Evolutionary conservation across 2,329 filamentous ascomycete genomes (phyloP), one percentile per base, ranked within the genome.

Genomic region (Trichophaea hybrida): DNA sequence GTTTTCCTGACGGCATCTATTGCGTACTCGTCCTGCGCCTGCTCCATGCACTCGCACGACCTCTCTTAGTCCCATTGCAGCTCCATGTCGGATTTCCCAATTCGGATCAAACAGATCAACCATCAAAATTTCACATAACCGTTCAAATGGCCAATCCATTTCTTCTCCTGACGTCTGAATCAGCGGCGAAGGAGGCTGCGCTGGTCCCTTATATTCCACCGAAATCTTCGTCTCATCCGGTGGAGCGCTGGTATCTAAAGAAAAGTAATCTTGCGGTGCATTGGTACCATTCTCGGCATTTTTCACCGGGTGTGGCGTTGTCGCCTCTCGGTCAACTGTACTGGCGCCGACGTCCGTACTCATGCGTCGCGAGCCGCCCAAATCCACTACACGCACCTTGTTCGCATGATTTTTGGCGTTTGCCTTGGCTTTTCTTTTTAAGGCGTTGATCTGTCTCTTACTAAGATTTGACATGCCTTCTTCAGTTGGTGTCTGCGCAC

Each of bases 21-120:
- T 84, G 62, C 78, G 81, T 59, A 82, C 71, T 56, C 91, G 83
- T 40, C 93, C 94, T 59, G 93, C 91, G 59, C 91, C 93, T 55
- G 77, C 81, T 48, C 93, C 93, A 69, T 98, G 93, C n/a, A 89
- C 86, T 63, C 91, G 83, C 55, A 96, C 78, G 15, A 98, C 82
- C 72, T 98, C 93, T 69, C 93, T 82, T 40, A 98, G 76, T 8
- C 88, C 93, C 84, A 98, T 93, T 12, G 93, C 90, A 59, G 94
- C 93, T 68, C 93, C 93, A 71, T 98, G 93, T 13, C 93, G 85
- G 6, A 90, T 89, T 72, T 98, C 93, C 94, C 93, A 98, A 52
- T 85, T 84, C 2, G 86, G 77, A 70, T 98, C 91, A 68, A 98
- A 97, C 1, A 98, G 78, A 70, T 98, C 93, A 37, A 97, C 79